phyloP scores from a whole-genome alignment of 1,284 basidiomycete species.

The Apiotrichum akiyoshidainum region DNA sequence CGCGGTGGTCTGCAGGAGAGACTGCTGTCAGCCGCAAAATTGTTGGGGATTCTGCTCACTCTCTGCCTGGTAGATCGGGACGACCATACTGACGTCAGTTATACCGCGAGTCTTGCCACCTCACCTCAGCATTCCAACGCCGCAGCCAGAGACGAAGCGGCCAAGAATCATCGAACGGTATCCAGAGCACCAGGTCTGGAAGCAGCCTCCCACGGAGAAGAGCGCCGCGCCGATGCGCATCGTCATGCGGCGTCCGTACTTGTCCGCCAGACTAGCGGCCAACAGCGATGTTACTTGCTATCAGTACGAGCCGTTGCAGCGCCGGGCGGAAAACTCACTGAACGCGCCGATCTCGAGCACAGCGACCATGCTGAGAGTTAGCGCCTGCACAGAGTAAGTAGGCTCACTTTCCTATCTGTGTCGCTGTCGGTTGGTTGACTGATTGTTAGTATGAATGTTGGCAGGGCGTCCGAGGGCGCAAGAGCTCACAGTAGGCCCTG shows the following conservation, averaged over 20 bases:
- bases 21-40: slow-evolving; percentile 20
- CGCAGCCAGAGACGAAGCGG: slow-evolving; percentile 82
- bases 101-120: slow-evolving; percentile 39
- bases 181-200: slow-evolving; percentile 84
- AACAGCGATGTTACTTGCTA: slow-evolving; percentile 77
- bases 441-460: slow-evolving; percentile 7
- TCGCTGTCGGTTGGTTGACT: slow-evolving; percentile 67
- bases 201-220: slow-evolving; percentile 81
- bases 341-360: slow-evolving; percentile 89
- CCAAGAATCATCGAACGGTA: slow-evolving; percentile 85
- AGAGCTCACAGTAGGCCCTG: slow-evolving; percentile 33
- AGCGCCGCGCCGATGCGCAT: slow-evolving; percentile 81
- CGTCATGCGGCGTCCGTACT: slow-evolving; percentile 80
- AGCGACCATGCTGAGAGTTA: slow-evolving; percentile 72
- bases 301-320: neutral
- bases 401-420: slow-evolving; percentile 53
- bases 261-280: slow-evolving; percentile 82
- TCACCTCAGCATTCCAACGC: slow-evolving; percentile 86
- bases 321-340: slow-evolving; percentile 55
- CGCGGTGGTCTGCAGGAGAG: slow-evolving; percentile 58
- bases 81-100: slow-evolving; percentile 71
- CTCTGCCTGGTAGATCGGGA: slow-evolving; percentile 77
- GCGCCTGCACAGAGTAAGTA: neutral
- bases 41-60: slow-evolving; percentile 9
- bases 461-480: neutral